Evolutionary conservation across 768 basidiomycete species (phyloP), one percentile per base, ranked within the genome.

Genomic region (Termitomyces sp.): DNA sequence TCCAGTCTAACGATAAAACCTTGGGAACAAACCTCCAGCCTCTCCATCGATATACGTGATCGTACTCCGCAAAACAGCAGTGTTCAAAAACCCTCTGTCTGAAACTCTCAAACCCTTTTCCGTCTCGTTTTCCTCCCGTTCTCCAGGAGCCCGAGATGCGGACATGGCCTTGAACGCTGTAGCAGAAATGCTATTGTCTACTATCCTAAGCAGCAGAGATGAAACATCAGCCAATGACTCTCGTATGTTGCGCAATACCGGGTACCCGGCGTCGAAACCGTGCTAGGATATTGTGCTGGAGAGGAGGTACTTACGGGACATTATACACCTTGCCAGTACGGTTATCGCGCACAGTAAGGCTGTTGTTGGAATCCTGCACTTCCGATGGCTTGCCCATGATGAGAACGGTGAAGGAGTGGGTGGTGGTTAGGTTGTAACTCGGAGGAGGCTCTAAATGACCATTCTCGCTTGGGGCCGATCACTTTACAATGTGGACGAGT

Each of bases 1-100:
- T 11, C 21, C 41, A 41, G 7, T 43, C 9, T 1, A 3, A 38
- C 2, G 28, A 32, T 30, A 12, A 41, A 28, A 28, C 3, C 49
- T 51, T 17, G 14, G 40, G 48, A 7, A 70, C 77, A 43, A 56
- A 87, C 87, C 74, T 71, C 90, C 92, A 38, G 81, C 86, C 19
- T 93, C 90, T 45, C 93, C 93, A 65, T 96, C 93, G 59, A 96
- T 96, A 61, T 85, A 95, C 0, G 93, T 94, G 62, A 96, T 94
- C 63, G 80, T 71, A 60, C 88, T 91, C 60, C 82, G 74, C 55
- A 91, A 79, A 51, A 91, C 88, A 45, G 89, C 88, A 6, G 90
- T 92, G 59, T 92, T 91, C 67, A 91, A 66, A 69, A 89, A 93
- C 14, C 88, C 90, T 69, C 81, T 83, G 72, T 93, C 90, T 24